Base-by-base conservation (phyloP, 805 yeast species). In the Candida orba region DNA sequence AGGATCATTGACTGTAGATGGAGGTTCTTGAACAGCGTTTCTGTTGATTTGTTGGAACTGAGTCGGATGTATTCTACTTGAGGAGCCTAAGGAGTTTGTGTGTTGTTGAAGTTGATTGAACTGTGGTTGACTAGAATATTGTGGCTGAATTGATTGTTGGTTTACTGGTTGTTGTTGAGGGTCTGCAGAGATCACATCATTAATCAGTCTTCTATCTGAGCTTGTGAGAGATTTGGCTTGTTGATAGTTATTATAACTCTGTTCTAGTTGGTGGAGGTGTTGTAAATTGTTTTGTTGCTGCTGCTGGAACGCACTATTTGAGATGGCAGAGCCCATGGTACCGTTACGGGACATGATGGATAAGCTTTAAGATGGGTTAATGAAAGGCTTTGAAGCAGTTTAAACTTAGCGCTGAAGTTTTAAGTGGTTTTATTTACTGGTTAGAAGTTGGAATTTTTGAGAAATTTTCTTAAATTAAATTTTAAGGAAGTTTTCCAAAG, bases 181-280 rank as follows among this genome's bases (percentile, higher is more conserved):
- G n/a, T 34, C 25, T 4, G 4, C 24, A 8, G 36, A 32, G 13
- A 32, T 17, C 12, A 17, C 25, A 9, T 56, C 58, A 3, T 47
- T 45, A 18, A 48, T 40, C 8, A 45, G 34, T 14, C 56, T 33
- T 52, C 51, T 45, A 54, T 66, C 56, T 52, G 64, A 59, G 43
- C 67, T 66, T 43, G 68, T 65, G 40, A 73, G 54, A 25, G 75
- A 70, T 39, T 62, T 65, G 1, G 75, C 63, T 46, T 69, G 75
- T 45, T 69, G 66, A 45, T 56, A 48, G 42, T 48, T 52, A 48
- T 57, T 65, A 25, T 67, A 60, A 50, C 67, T 72, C 42, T 58
- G 64, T 44, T 67, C 72, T 43, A 72, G 56, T 44, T 63, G 70
- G 42, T 71, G 72, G 39, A 73, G 56, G 43, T 73, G 78, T 22